A percentile compares a stretch with the other conserved stretches of the same genome.
Conservation (phyloP, 352 stramenopile genomes). For the Globisporangium uncinulatum region DNA sequence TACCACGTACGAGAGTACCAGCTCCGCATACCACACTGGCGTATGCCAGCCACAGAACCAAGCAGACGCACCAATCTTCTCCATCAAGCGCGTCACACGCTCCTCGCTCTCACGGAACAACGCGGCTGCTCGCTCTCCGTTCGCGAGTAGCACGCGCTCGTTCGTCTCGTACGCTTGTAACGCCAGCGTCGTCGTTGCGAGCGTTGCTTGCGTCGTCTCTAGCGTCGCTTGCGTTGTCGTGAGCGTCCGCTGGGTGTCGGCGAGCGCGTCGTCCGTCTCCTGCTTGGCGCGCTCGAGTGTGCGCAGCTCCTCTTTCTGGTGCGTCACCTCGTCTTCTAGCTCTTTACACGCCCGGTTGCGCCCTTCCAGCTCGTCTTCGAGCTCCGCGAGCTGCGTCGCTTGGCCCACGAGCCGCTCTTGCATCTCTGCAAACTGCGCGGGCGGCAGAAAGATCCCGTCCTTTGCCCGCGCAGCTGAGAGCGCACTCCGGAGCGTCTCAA, state of each 20-base stretch:
- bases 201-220: slow-evolving; percentile 18
- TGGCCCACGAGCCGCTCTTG: slow-evolving; percentile 76
- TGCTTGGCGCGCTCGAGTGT: slow-evolving; percentile 37
- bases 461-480: slow-evolving; percentile 84
- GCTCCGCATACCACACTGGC: neutral
- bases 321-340: slow-evolving; percentile 57
- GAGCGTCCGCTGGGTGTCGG: slow-evolving; percentile 24
- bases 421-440: slow-evolving; percentile 90
- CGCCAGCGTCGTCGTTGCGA: slow-evolving; percentile 8
- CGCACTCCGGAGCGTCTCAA: slow-evolving; percentile 79
- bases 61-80: slow-evolving; percentile 43
- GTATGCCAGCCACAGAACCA: neutral
- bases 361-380: slow-evolving; percentile 79
- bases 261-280: slow-evolving; percentile 37
- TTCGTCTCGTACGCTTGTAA: too few relatives aligned
- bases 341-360: slow-evolving; percentile 59
- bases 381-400: slow-evolving; percentile 58
- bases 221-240: slow-evolving; percentile 21
- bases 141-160: slow-evolving; percentile 31
- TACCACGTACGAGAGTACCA: neutral
- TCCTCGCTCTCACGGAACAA: slow-evolving; percentile 57
- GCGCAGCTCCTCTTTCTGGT: slow-evolving; percentile 41
- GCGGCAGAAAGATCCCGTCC: slow-evolving; percentile 89
- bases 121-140: slow-evolving; percentile 38
- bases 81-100: slow-evolving; percentile 30